Percentiles rank a stretch among this genome's conserved stretches.
Evolutionary conservation across 176 grass and related monocot genomes (phyloP).

Genomic region (Aegilops bicornis): DNA sequence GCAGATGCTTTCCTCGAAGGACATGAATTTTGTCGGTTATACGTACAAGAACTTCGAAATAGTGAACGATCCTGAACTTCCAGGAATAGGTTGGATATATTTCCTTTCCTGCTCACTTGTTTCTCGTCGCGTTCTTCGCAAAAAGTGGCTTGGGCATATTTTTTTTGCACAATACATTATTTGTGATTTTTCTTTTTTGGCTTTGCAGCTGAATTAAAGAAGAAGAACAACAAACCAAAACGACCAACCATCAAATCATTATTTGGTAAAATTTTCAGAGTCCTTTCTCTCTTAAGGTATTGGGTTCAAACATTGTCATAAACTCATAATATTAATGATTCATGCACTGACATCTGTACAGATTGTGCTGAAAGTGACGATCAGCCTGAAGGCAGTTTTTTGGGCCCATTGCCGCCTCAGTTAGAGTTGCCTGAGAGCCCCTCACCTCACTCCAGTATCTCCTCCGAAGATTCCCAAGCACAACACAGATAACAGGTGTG

Average conservation of each 20-base stretch:
- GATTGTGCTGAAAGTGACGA: slow-evolving; percentile 38
- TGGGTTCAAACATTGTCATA: background rate
- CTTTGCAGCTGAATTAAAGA: slow-evolving; percentile 65
- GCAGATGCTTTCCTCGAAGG: slow-evolving; percentile 61
- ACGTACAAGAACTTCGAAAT: slow-evolving; percentile 64
- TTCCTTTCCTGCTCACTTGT: background rate
- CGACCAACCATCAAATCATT: slow-evolving; percentile 73
- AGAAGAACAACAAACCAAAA: slow-evolving; percentile 60
- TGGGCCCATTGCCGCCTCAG: slow-evolving; percentile 48
- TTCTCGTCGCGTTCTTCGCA: background rate
- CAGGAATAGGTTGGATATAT: slow-evolving; percentile 44
- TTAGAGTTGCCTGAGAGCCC: slow-evolving; percentile 54
- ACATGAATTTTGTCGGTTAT: slow-evolving; percentile 52
- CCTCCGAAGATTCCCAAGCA: slow-evolving; percentile 51
- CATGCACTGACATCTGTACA: slow-evolving; percentile 16
- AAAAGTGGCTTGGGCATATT: background rate
- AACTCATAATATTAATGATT: slow-evolving; percentile 5
- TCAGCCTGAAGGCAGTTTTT: slow-evolving; percentile 42
- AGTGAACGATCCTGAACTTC: slow-evolving; percentile 49
- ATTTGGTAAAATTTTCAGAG: slow-evolving; percentile 43
- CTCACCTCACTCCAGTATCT: slow-evolving; percentile 59
- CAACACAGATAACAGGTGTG: slow-evolving; percentile 31
- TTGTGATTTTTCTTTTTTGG: slow-evolving; percentile 5
- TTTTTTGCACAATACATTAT: background rate
- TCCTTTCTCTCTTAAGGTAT: background rate